Evolutionary conservation across 1,139 yeast species (phyloP).

Genomic region (Candida gigantensis): DNA sequence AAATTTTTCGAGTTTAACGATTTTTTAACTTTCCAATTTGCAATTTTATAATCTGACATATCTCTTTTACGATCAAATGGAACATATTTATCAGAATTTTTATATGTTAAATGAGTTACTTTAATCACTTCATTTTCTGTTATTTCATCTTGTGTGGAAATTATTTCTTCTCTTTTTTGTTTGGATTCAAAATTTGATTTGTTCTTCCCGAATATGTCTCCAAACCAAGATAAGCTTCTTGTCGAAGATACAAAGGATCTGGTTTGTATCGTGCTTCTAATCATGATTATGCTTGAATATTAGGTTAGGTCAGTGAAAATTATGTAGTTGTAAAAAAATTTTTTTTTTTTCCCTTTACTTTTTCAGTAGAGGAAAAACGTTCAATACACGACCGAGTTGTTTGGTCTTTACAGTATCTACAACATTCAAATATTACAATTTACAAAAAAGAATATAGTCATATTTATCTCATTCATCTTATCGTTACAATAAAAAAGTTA

Average conservation of each 20-base stretch:
- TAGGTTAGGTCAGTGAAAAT: too few species aligned
- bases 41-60: slow-evolving; percentile 37
- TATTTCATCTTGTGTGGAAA: slow-evolving; percentile 44
- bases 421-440: not conserved
- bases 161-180: slow-evolving; percentile 28
- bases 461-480: not conserved
- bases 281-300: slow-evolving; percentile 4
- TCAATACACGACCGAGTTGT: too few species aligned
- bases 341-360: too few species aligned
- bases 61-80: slow-evolving; percentile 30
- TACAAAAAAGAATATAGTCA: not conserved
- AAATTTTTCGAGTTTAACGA: slow-evolving; percentile 27
- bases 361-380: too few species aligned
- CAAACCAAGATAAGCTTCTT: slow-evolving; percentile 13
- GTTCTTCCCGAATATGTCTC: slow-evolving; percentile 15
- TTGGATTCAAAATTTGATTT: slow-evolving; percentile 12
- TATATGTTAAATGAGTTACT: slow-evolving; percentile 37
- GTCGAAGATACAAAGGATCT: slow-evolving; percentile 14
- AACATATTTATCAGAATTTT: slow-evolving; percentile 35
- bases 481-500: too few species aligned
- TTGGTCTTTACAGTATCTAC: too few species aligned
- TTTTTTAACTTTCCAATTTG: slow-evolving; percentile 35
- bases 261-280: slow-evolving; percentile 6
- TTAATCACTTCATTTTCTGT: slow-evolving; percentile 33
- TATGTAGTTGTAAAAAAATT: too few species aligned